These are phyloP conservation scores for Tolypocladium tropicale DNA, from an alignment of 2,329 filamentous ascomycete species.

Conservation along the genomic window DNA sequence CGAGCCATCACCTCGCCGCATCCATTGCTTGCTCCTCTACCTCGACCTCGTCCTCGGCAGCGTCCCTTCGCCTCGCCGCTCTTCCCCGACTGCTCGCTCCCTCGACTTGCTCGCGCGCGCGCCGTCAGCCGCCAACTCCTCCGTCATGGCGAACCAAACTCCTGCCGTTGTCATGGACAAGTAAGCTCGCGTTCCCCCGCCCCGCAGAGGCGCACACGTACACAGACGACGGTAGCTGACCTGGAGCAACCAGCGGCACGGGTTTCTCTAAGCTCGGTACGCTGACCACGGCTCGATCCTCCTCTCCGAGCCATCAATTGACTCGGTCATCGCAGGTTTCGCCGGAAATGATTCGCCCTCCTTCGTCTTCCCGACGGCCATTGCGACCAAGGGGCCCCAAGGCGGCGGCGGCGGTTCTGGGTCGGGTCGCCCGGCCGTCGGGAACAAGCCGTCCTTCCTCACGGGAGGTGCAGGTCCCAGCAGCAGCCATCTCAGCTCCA, in stretches of 20 bases:
- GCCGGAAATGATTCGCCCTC: constrained; percentile 98
- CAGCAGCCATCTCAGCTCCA: constrained; percentile 68
- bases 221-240: constrained; percentile 19
- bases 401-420: constrained; percentile 65
- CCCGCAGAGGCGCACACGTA: constrained; percentile 10
- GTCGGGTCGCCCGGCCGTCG: constrained; percentile 80
- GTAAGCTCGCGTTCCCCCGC: constrained; percentile 50
- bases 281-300: constrained; percentile 13
- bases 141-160: constrained; percentile 86
- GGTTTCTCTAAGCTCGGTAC: constrained; percentile 97
- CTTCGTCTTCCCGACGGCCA: constrained; percentile 97
- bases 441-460: constrained; percentile 90
- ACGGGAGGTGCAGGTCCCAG: constrained; percentile 78
- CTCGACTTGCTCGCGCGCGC: constrained; percentile 8
- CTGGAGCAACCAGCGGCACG: constrained; percentile 64
- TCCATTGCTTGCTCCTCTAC: constrained; percentile 1
- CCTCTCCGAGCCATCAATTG: constrained; percentile 10
- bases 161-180: constrained; percentile 99
- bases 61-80: constrained; percentile 1
- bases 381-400: constrained; percentile 79
- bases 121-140: constrained; percentile 11
- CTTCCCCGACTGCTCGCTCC: neutral
- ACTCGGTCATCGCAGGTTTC: constrained; percentile 55
- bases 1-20: constrained; percentile 1
- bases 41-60: constrained; percentile 1